Base-by-base conservation (phyloP, 345 rosid genomes). In the Gossypium bickii region DNA sequence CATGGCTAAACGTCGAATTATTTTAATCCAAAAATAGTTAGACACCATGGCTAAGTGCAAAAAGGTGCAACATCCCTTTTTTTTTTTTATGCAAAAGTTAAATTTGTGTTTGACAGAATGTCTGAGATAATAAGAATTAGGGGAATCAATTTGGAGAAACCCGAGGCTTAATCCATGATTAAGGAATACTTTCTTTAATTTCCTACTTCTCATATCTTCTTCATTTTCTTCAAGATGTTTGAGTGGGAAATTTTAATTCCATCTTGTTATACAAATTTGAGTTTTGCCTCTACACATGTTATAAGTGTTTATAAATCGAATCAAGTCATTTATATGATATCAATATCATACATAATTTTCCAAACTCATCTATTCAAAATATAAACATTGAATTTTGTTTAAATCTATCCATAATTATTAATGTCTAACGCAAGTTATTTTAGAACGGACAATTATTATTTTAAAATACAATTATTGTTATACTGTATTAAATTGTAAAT, bases 101-200 rank as follows among this genome's bases (percentile, higher is more conserved):
- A 48, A 34, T 34, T 20, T 20, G 44, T 66, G 53, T 65, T 44
- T 20, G 27, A 38, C 44, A 18, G 5, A 18, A 18, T 66, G 70
- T 67, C 71, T 48, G 55, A 67, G 29, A 44, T 63, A 45, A 34
- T 67, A 67, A 45, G 71, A 27, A 67, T 67, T 17, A 51, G 51
- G 29, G 70, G 71, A 20, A 67, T 18, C 55, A 67, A 20, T 22
- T 45, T 45, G 55, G 55, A 11, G 71, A 67, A 22, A 27, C 71
- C 71, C 71, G 71, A 67, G 71, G 71, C 53, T 2, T 45, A 67
- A 45, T 45, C 38, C 71, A 67, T 45, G 55, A 67, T 45, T 67
- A 45, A 45, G 29, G 68, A 64, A 64, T 67, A 45, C 48, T 43
- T 38, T 45, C 71, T 67, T 45, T 67, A 5, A 34, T 34, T 20